Percentiles rank a stretch among this genome's conserved stretches.
These are phyloP conservation scores for Rhodosporidiobolus sp. DNA, from an alignment of 768 basidiomycete genomes.

Conservation along the genomic window DNA sequence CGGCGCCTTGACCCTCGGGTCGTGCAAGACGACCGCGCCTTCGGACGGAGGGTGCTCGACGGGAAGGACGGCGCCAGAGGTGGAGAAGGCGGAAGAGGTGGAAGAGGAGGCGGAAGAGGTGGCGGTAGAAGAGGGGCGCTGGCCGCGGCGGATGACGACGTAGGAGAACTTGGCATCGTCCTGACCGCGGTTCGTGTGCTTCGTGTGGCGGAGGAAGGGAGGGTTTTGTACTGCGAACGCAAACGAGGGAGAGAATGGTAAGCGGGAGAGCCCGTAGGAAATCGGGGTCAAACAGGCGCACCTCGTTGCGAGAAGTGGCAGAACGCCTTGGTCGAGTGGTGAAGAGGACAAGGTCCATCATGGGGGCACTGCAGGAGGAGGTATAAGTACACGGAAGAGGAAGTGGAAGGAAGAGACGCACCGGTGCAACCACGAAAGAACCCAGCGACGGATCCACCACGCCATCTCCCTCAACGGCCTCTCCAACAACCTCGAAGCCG, in stretches of 20 bases:
- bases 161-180: slow-evolving; percentile 89
- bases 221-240: slow-evolving; percentile 64
- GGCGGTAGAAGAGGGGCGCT: slow-evolving; percentile 55
- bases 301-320: slow-evolving; percentile 81
- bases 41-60: background rate
- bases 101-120: background rate
- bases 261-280: background rate
- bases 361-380: slow-evolving; percentile 71
- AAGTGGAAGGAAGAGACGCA: slow-evolving; percentile 51
- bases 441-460: slow-evolving; percentile 50
- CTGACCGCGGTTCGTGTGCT: slow-evolving; percentile 77
- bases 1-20: slow-evolving; percentile 33
- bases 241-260: background rate
- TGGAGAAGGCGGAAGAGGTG: slow-evolving; percentile 1
- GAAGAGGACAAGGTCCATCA: slow-evolving; percentile 75
- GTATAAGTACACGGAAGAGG: background rate
- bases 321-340: slow-evolving; percentile 45
- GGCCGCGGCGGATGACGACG: slow-evolving; percentile 76
- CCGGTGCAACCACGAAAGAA: slow-evolving; percentile 83
- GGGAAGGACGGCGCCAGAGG: background rate
- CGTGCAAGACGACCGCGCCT: slow-evolving; percentile 39
- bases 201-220: slow-evolving; percentile 76
- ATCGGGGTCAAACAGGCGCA: background rate
- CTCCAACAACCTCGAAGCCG: slow-evolving; percentile 24
- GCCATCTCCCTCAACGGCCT: slow-evolving; percentile 43